Base-by-base conservation (phyloP, 78 protist genomes). In the Reticulomyxa filosa region DNA sequence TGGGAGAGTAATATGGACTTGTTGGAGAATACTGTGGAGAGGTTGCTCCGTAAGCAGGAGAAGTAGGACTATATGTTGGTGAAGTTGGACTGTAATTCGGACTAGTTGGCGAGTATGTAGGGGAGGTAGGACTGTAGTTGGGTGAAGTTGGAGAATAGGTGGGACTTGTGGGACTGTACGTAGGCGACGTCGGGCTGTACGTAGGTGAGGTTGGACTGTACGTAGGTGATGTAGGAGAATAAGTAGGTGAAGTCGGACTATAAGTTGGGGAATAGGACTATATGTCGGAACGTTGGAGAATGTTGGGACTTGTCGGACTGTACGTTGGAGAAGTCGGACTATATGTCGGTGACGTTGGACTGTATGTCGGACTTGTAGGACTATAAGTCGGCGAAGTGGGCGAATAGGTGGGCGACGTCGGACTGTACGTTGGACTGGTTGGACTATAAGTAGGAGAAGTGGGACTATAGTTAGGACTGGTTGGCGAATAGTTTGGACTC, bases 171-270 rank as follows among this genome's bases (percentile, higher is more conserved):
- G 81, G 80, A 4, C 65, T 33, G 65, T 73, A 74, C n/a, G 63
- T 13, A 23, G 72, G 78, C 5, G 38, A 23, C 5, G 80, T n/a
- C 22, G 76, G 82, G 38, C 70, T 57, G 42, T 67, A 62, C 68
- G 75, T 2, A 0, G 89, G 88, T 23, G 46, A 8, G 8, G 88
- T 67, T 42, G 88, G 88, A 11, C 71, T 34, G 48, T 80, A 83
- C 4, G 67, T 10, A 2, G 72, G 69, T 7, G 35, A 1, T 1
- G 75, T 55, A 0, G 83, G 83, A 6, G 79, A 73, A 42, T 74
- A 86, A 17, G 70, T n/a, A n/a, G 92, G 90, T 8, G 74, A 57
- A 7, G 88, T 72, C 7, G 93, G 94, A n/a, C 81, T 67, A 67
- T 86, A 88, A 20, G 79, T 4, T 29, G 92, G 90, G 3, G 70